Conservation (phyloP, 345 rosid genomes). For the Durio zibethinus region DNA sequence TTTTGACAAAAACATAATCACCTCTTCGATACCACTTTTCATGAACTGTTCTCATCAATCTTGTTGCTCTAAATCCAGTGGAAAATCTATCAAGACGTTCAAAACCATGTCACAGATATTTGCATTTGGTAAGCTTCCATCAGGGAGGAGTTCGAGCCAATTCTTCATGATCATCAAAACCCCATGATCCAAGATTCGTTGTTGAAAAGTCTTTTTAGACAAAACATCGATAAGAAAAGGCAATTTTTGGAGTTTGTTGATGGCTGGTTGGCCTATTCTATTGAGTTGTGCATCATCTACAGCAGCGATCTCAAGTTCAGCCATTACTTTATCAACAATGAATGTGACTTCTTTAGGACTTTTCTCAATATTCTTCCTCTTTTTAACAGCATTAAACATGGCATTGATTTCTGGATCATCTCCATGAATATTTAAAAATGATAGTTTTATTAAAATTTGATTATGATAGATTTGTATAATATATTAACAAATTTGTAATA, state of each 20-base stretch:
- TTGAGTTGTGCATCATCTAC: too few species aligned
- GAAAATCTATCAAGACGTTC: conserved; percentile 65
- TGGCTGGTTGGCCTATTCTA: neutral
- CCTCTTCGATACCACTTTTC: conserved; percentile 95
- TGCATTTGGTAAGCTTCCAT: conserved; percentile 88
- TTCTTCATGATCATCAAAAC: conserved; percentile 74
- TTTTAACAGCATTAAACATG: neutral
- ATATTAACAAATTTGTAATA: too few species aligned
- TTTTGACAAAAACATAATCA: conserved; percentile 88
- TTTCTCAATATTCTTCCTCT: too few species aligned
- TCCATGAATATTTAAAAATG: too few species aligned
- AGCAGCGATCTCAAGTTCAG: too few species aligned
- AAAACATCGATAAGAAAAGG: neutral
- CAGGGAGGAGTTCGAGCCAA: conserved; percentile 99
- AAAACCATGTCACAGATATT: conserved; percentile 83
- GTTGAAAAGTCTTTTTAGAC: neutral
- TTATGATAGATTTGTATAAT: too few species aligned
- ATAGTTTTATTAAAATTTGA: too few species aligned
- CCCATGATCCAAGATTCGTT: conserved; percentile 71
- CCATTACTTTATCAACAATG: too few species aligned
- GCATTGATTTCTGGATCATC: neutral
- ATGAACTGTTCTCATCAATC: conserved; percentile 85
- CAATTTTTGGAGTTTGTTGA: neutral
- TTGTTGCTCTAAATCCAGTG: conserved; percentile 78
- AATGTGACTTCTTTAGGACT: too few species aligned